phyloP scores from a whole-genome alignment of 768 basidiomycete species.

The Suillus occidentalis region DNA sequence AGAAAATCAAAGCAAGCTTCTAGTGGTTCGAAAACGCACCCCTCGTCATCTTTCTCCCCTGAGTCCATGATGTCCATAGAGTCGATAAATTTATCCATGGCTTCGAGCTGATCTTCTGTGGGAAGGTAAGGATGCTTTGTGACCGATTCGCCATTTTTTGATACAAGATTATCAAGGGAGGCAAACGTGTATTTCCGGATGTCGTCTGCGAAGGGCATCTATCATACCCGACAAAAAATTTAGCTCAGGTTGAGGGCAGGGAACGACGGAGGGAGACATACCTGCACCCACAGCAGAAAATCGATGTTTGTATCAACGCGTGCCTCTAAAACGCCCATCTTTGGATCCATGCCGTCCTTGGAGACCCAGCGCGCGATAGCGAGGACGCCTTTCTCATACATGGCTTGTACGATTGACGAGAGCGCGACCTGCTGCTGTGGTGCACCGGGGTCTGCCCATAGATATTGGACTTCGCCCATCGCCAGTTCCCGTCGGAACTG shows the following conservation, averaged over 20 bases:
- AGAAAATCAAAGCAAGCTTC: constrained; percentile 1
- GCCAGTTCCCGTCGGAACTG: constrained; percentile 82
- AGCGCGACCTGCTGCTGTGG: constrained; percentile 79
- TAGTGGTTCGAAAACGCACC: constrained; percentile 43
- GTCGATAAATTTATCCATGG: constrained; percentile 88
- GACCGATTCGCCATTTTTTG: constrained; percentile 72
- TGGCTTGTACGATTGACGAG: constrained; percentile 84
- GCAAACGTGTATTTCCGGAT: constrained; percentile 85
- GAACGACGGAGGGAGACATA: constrained; percentile 30
- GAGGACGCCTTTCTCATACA: constrained; percentile 60
- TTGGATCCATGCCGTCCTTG: constrained; percentile 72
- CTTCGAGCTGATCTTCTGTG: constrained; percentile 69
- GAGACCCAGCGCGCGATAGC: constrained; percentile 86
- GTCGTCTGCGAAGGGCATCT: constrained; percentile 98
- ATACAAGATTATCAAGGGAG: constrained; percentile 70
- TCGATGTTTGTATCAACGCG: constrained; percentile 65
- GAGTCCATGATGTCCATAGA: constrained; percentile 83
- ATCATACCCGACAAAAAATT: constrained; percentile 5
- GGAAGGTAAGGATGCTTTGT: constrained; percentile 82
- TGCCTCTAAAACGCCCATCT: constrained; percentile 80
- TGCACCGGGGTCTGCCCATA: constrained; percentile 73
- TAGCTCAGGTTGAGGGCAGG: neutral
- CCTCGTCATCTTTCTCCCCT: constrained; percentile 74
- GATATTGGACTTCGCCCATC: constrained; percentile 84
- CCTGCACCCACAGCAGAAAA: constrained; percentile 83